These are phyloP conservation scores for Polymyxa betae DNA, from an alignment of 208 protist species.

Conservation along the genomic window DNA sequence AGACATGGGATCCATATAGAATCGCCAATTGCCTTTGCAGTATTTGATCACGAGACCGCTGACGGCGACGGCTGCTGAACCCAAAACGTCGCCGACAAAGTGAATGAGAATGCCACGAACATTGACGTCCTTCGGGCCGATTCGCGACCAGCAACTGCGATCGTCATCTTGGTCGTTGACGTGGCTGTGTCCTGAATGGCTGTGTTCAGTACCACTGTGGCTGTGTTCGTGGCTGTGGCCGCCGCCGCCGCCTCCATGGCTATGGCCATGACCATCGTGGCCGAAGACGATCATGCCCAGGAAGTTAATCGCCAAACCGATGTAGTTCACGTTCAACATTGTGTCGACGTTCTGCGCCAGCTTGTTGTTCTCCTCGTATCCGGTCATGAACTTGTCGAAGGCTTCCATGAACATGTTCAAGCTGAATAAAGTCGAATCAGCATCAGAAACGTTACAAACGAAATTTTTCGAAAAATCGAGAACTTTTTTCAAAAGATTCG, in stretches of 20 bases:
- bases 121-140: slow-evolving; percentile 2
- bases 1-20: slow-evolving; percentile 59
- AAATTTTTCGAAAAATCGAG: too few species aligned
- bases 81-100: slow-evolving; percentile 66
- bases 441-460: too few species aligned
- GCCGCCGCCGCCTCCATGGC: neutral
- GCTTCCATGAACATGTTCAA: slow-evolving; percentile 56
- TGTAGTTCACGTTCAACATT: neutral
- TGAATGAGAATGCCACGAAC: slow-evolving; percentile 65
- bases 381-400: slow-evolving; percentile 55
- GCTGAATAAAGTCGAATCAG: too few species aligned
- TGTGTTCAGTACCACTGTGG: slow-evolving; percentile 1
- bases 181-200: neutral
- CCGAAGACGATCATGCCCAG: slow-evolving; percentile 15
- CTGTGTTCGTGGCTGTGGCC: slow-evolving; percentile 24
- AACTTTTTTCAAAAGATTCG: too few species aligned
- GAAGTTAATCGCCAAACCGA: slow-evolving; percentile 11
- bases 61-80: slow-evolving; percentile 63
- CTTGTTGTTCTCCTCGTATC: slow-evolving; percentile 5
- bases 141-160: neutral
- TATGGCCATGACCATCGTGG: slow-evolving; percentile 1
- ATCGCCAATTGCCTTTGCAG: slow-evolving; percentile 11
- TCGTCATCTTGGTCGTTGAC: neutral
- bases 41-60: slow-evolving; percentile 56
- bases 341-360: neutral